Base-by-base conservation (phyloP, 495 filamentous ascomycete genomes). In the Hypoxylon trugodes region DNA sequence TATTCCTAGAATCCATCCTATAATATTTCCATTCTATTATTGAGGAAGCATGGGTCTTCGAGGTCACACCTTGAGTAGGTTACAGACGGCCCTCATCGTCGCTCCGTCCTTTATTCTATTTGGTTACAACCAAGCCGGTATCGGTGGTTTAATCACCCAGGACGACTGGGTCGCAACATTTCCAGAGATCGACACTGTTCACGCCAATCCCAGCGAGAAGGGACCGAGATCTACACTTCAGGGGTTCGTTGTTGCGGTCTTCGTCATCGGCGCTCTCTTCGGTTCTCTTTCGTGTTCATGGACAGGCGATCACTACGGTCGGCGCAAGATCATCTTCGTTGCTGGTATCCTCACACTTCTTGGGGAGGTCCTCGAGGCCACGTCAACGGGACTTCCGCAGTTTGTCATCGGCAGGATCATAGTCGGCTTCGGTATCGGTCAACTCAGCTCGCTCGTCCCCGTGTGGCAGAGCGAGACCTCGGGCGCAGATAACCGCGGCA, bases 401-500 rank as follows among this genome's bases (percentile, higher is more conserved):
- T 69, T 85, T 49, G 80, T 84, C 48, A 77, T 83, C 24, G 82
- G 82, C 10, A 75, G 82, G 0, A 67, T 83, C 15, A 58, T 82
- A 26, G 72, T 76, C 25, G 81, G 82, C 10, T 41, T 82, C 26
- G 82, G 81, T 6, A 77, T 84, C 53, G 82, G 82, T 26, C 72
- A 78, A 36, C 74, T 82, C 19, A 80, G 76, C 12, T 79, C 77
- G 33, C 78, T 81, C 7, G 80, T 82, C 12, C 82, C 82, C 10
- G 78, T 81, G 7, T 85, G 82, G 82, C 81, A 82, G 65, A 78
- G 79, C 25, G 82, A 85, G 52, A 79, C 74, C 53, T 66, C 75
- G 4, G 56, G 66, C 16, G 72, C 77, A 4, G 56, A 36, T 58
- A 66, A 76, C 41, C 79, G 82, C 25, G 81, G 81, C 2, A 72